phyloP scores from a whole-genome alignment of 78 protist genomes.

The Dictyostelium brefeldianum region DNA sequence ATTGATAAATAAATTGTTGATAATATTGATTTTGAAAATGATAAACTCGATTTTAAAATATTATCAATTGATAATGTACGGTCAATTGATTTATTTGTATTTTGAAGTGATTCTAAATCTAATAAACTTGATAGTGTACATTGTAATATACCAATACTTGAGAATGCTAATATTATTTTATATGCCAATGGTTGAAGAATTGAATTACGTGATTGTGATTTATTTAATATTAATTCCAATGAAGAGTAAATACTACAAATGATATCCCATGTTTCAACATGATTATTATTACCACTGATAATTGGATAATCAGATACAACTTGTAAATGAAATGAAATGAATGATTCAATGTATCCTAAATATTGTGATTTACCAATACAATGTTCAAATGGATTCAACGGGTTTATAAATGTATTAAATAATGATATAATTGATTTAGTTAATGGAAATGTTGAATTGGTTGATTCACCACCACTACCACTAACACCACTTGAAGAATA shows the following conservation, averaged over 20 bases:
- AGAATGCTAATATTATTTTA: neutral
- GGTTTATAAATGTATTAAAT: constrained; percentile 17
- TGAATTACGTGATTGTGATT: neutral
- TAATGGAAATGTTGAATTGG: neutral
- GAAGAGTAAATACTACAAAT: neutral
- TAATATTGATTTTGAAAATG: constrained; percentile 2
- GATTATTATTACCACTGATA: constrained; percentile 17
- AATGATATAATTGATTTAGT: neutral
- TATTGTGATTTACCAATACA: neutral
- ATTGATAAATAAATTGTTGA: neutral
- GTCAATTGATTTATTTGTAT: neutral
- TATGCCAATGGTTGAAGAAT: neutral
- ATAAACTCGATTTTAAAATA: neutral
- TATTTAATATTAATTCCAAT: neutral
- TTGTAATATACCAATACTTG: constrained; percentile 11
- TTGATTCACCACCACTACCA: neutral
- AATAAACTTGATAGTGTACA: neutral
- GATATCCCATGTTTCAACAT: constrained; percentile 23
- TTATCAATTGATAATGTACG: constrained; percentile 3
- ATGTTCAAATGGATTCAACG: neutral
- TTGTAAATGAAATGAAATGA: constrained; percentile 34
- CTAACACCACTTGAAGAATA: neutral
- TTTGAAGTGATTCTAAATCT: neutral
- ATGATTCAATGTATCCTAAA: constrained; percentile 9
- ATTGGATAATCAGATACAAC: constrained; percentile 43